These are phyloP conservation scores for Tylopilus plumbeoviolaceoides DNA, from an alignment of 768 basidiomycete genomes.

Conservation along the genomic window DNA sequence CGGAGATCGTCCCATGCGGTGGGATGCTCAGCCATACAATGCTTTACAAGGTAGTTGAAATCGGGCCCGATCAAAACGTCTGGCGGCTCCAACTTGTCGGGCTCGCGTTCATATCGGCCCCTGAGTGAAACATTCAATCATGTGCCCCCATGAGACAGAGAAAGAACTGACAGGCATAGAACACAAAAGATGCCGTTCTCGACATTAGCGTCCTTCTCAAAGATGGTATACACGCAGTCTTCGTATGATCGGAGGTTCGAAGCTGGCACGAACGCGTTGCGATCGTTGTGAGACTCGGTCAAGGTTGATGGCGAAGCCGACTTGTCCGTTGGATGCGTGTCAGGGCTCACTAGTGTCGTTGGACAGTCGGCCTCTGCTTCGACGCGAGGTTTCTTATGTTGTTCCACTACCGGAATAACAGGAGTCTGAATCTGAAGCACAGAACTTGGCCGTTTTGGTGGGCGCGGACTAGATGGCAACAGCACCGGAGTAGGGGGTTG, in stretches of 20 bases:
- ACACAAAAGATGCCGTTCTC: conserved; percentile 36
- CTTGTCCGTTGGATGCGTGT: background rate
- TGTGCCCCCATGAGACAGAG: background rate
- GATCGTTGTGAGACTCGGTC: background rate
- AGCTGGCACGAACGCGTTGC: background rate
- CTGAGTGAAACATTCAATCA: conserved; percentile 8
- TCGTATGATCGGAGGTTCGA: conserved; percentile 37
- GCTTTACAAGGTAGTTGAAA: conserved; percentile 43
- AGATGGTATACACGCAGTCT: conserved; percentile 38
- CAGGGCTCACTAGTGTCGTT: background rate
- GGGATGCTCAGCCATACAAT: conserved; percentile 47
- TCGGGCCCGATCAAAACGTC: conserved; percentile 26
- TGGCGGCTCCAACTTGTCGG: conserved; percentile 20
- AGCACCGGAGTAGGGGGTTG: background rate
- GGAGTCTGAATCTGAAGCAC: conserved; percentile 8
- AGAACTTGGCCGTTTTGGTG: conserved; percentile 17
- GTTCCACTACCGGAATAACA: conserved; percentile 7
- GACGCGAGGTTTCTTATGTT: conserved; percentile 19
- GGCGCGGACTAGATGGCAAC: background rate
- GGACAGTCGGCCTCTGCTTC: conserved; percentile 4
- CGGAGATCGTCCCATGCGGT: conserved; percentile 45
- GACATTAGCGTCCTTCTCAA: conserved; percentile 31
- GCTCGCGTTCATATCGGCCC: conserved; percentile 28
- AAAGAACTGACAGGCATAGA: conserved; percentile 48
- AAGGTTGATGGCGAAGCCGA: background rate